phyloP scores from a whole-genome alignment of 768 basidiomycete species.

The Rubroboletus pulcherrimus region DNA sequence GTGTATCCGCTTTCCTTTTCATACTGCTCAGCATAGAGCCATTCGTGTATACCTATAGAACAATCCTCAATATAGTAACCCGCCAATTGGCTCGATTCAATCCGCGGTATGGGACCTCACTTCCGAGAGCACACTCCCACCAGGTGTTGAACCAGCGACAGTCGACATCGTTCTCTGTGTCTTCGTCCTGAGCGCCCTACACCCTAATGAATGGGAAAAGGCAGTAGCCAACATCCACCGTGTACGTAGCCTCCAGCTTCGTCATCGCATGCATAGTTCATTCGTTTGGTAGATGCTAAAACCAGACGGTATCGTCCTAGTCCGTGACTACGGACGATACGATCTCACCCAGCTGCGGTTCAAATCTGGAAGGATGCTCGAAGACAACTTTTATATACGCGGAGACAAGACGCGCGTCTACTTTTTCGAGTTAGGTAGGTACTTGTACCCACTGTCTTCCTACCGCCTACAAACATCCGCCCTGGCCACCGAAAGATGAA shows the following conservation, averaged over 20 bases:
- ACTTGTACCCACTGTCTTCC: neutral
- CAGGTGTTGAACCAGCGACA: conserved; percentile 56
- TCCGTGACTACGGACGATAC: conserved; percentile 93
- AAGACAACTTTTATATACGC: conserved; percentile 93
- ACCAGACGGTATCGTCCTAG: conserved; percentile 77
- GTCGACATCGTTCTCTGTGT: conserved; percentile 90
- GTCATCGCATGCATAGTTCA: neutral
- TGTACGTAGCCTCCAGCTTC: conserved; percentile 39
- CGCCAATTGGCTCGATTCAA: conserved; percentile 66
- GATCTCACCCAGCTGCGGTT: conserved; percentile 95
- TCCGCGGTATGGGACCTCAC: conserved; percentile 93
- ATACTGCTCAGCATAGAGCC: neutral
- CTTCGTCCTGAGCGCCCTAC: conserved; percentile 90
- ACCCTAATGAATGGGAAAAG: conserved; percentile 86
- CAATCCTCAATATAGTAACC: conserved; percentile 64
- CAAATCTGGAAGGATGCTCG: conserved; percentile 80
- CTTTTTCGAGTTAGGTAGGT: conserved; percentile 84
- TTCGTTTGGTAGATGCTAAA: conserved; percentile 71
- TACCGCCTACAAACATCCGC: neutral
- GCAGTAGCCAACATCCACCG: conserved; percentile 79
- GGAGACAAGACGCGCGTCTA: conserved; percentile 98
- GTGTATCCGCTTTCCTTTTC: conserved; percentile 8
- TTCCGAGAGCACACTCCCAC: conserved; percentile 55
- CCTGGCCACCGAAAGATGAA: conserved; percentile 52
- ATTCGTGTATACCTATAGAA: conserved; percentile 39